Evolutionary conservation across 148 eudicot genomes (phyloP).

Genomic region (Camellia japonica): DNA sequence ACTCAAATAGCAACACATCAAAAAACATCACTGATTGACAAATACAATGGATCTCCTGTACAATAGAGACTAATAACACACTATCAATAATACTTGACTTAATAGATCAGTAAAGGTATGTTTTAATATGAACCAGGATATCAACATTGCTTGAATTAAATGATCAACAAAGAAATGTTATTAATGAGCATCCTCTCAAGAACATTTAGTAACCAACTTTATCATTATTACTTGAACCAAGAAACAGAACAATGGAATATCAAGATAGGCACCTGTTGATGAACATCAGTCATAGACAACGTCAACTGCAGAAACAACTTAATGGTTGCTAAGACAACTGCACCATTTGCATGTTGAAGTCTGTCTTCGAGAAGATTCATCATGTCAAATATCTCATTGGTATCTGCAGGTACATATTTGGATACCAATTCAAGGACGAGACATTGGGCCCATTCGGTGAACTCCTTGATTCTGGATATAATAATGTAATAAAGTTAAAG

Average conservation of each 20-base stretch:
- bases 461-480: conserved; percentile 80
- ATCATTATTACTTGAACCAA: no score
- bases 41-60: conserved; percentile 1
- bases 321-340: conserved; percentile 92
- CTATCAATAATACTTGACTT: neutral
- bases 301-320: conserved; percentile 94
- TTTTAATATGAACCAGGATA: neutral
- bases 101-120: neutral
- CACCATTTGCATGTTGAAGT: conserved; percentile 99
- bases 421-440: conserved; percentile 89
- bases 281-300: conserved; percentile 94
- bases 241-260: no score
- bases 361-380: conserved; percentile 99
- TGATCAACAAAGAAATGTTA: neutral
- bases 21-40: neutral
- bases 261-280: conserved; percentile 79
- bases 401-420: conserved; percentile 86
- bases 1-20: conserved; percentile 8
- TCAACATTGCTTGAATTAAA: neutral
- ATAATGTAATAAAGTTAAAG: conserved; percentile 13
- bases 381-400: conserved; percentile 90
- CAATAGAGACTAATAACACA: neutral
- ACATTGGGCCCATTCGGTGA: conserved; percentile 99
- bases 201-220: no score
- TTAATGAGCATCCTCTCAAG: neutral